Base-by-base conservation (phyloP, 192 early-diverging fungal genomes). In the Entomortierella beljakovae region DNA sequence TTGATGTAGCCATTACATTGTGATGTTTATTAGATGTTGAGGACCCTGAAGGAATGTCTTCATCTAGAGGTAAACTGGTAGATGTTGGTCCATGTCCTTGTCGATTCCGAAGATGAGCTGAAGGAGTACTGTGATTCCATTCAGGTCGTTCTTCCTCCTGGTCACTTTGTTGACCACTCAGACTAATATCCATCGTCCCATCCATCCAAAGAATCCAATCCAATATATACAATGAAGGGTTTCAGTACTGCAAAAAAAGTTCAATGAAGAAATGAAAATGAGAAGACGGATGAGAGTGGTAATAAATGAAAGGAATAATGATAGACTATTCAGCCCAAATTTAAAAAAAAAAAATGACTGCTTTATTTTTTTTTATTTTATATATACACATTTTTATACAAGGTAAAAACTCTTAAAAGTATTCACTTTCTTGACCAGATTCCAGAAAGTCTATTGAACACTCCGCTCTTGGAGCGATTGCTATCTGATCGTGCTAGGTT, bases 391-490 rank as follows among this genome's bases (percentile, higher is more conserved):
- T 25, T 25, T 16, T 6, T 37, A 35, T 53, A 15, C 3, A 34
- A 29, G 42, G 5, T 15, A 9, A 2, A 35, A 59, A 26, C 28
- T 32, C 29, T 10, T 2, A 31, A 25, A 29, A 23, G 5, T 35
- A 26, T 43, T 75, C 51, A 77, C 20, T 66, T 65, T 13, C 73
- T 54, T 8, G 61, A 68, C 73, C 73, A 77, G 60, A 77, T 68
- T 6, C 73, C 73, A 31, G 73, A 77, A 7, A 77, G 65, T 3
- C 73, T 52, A 48, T 77, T 77, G 59, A 77, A 28, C 73, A 77
- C 64, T 26, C 70, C 59, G 29, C 54, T 29, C 25, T 55, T 51
- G 13, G 60, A 11, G 10, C 64, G 64, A 16, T 20, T 51, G 5
- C 25, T 38, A 6, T 70, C 52, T 7, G 70, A 22, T 16, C 52